Percentiles rank a stretch among this genome's conserved stretches.
phyloP scores from a whole-genome alignment of 768 basidiomycete species.

The Leccinum subgranulosum region DNA sequence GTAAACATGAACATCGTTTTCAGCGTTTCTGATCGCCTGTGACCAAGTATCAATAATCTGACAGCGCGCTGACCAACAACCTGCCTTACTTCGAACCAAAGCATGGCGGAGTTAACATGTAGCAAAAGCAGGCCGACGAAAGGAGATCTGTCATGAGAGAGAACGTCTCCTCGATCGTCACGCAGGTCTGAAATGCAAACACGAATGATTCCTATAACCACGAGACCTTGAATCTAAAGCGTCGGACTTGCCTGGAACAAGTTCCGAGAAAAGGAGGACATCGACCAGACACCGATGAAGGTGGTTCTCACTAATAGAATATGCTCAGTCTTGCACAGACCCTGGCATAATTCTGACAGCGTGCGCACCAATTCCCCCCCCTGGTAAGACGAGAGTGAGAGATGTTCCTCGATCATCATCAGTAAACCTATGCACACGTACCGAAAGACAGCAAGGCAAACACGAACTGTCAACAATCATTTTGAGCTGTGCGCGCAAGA shows the following conservation, averaged over 20 bases:
- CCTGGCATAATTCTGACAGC: background rate
- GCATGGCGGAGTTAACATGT: slow-evolving; percentile 9
- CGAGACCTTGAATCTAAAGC: background rate
- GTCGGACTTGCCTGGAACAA: slow-evolving; percentile 8
- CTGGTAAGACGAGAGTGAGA: background rate
- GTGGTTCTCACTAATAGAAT: slow-evolving; percentile 8
- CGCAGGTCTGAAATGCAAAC: background rate
- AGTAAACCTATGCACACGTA: background rate
- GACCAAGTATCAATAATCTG: background rate
- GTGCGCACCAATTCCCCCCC: slow-evolving; percentile 5
- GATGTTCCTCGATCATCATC: background rate
- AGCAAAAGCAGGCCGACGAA: slow-evolving; percentile 12
- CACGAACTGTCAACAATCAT: slow-evolving; percentile 1
- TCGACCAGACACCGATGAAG: slow-evolving; percentile 8
- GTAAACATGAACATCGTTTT: slow-evolving; percentile 16
- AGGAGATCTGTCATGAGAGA: slow-evolving; percentile 15
- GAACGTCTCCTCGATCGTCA: slow-evolving; percentile 13
- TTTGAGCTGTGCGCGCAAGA: background rate
- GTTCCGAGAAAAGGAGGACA: background rate
- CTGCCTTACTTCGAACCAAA: slow-evolving; percentile 5
- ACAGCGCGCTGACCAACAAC: background rate
- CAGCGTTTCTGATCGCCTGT: slow-evolving; percentile 11
- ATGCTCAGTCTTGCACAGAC: slow-evolving; percentile 4
- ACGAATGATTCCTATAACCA: background rate
- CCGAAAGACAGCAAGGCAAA: slow-evolving; percentile 11